Conservation (phyloP, 495 filamentous ascomycete genomes). For the Penicillium taxi region DNA sequence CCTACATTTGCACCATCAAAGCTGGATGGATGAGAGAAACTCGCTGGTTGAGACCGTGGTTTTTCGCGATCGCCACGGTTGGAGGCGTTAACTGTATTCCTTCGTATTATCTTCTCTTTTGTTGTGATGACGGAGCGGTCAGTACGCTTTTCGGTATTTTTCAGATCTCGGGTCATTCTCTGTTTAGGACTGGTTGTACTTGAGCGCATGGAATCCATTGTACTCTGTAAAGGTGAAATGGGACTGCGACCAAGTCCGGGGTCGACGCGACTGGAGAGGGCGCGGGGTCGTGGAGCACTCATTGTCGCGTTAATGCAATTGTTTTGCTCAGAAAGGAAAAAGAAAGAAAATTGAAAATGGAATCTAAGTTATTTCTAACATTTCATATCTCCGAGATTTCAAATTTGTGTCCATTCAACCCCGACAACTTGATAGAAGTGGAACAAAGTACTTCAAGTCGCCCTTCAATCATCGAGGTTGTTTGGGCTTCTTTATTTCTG, state of each 20-base stretch:
- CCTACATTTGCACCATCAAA: conserved; percentile 39
- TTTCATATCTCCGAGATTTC: too few species aligned
- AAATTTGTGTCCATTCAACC: too few species aligned
- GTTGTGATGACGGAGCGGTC: conserved; percentile 50
- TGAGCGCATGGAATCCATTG: conserved; percentile 29
- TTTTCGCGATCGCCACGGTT: conserved; percentile 40
- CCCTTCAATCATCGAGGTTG: too few species aligned
- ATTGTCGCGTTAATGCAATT: too few species aligned
- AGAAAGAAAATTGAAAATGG: too few species aligned
- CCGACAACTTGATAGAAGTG: too few species aligned
- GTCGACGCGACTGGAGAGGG: conserved; percentile 39
- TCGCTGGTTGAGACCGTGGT: conserved; percentile 34
- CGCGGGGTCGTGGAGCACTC: conserved; percentile 42
- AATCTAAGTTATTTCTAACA: too few species aligned
- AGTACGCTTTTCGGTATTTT: conserved; percentile 28
- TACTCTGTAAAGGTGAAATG: conserved; percentile 30
- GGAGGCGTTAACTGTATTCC: conserved; percentile 54
- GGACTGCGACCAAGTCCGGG: conserved; percentile 26
- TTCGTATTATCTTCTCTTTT: conserved; percentile 53
- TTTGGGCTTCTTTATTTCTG: too few species aligned
- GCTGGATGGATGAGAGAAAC: conserved; percentile 20
- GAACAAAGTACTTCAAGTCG: too few species aligned
- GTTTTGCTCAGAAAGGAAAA: too few species aligned
- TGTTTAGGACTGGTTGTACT: conserved; percentile 32
- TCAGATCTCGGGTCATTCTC: conserved; percentile 27